phyloP scores from a whole-genome alignment of 768 basidiomycete genomes.

The Mycena amicta region DNA sequence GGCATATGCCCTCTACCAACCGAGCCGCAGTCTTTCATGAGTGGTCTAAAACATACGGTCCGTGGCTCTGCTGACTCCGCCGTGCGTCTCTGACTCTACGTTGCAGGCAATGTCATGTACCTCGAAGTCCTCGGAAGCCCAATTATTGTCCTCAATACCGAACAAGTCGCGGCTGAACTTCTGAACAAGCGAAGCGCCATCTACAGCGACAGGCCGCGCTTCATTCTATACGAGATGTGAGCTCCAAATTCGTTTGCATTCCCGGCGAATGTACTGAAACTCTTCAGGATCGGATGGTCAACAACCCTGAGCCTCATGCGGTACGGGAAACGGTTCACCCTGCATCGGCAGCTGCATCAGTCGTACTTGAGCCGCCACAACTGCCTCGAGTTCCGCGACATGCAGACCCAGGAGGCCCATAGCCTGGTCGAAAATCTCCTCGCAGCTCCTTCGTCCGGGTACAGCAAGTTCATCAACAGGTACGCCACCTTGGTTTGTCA shows the following conservation, averaged over 20 bases:
- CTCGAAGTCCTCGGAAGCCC: constrained; percentile 26
- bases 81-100: too few relatives aligned
- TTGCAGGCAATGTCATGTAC: constrained; percentile 9
- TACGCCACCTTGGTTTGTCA: constrained; percentile 3
- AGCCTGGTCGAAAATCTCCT: constrained; percentile 31
- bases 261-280: too few relatives aligned
- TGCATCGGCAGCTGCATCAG: constrained; percentile 24
- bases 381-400: constrained; percentile 26
- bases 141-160: constrained; percentile 31
- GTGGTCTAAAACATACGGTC: too few relatives aligned
- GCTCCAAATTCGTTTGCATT: not conserved
- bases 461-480: not conserved
- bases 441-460: too few relatives aligned
- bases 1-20: too few relatives aligned
- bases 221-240: constrained; percentile 12
- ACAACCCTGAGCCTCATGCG: constrained; percentile 24
- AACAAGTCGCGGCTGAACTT: constrained; percentile 7
- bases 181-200: constrained; percentile 11
- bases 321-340: constrained; percentile 27
- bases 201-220: constrained; percentile 15
- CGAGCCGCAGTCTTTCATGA: too few relatives aligned
- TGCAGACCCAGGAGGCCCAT: constrained; percentile 34
- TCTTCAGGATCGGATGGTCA: constrained; percentile 24
- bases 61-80: too few relatives aligned
- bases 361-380: constrained; percentile 24